Conservation (phyloP, 495 filamentous ascomycete species). For the Penicillium waksmanii region DNA sequence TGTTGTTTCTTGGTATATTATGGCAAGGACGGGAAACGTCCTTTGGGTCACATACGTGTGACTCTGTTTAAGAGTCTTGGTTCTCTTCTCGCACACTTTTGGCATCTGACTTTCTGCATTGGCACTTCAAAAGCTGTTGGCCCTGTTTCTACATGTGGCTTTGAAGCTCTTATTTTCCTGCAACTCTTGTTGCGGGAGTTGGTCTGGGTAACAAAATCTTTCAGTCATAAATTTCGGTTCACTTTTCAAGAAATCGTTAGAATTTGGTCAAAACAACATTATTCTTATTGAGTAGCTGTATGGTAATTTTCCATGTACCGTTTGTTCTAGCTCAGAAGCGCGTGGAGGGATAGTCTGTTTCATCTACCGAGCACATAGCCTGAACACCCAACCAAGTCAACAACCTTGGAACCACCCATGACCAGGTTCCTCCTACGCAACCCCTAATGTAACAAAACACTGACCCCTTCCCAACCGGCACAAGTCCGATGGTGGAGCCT, state of each 20-base stretch:
- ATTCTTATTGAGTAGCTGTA: too few species aligned
- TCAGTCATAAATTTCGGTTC: slow-evolving; percentile 5
- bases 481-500: slow-evolving; percentile 11
- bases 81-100: not conserved
- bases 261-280: not conserved
- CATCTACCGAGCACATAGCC: too few species aligned
- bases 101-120: slow-evolving; percentile 2
- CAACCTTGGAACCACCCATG: too few species aligned
- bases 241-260: not conserved
- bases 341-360: too few species aligned
- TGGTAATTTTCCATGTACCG: too few species aligned
- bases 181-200: not conserved
- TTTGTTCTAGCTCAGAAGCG: too few species aligned
- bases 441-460: not conserved
- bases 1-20: slow-evolving; percentile 3
- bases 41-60: slow-evolving; percentile 8
- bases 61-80: not conserved
- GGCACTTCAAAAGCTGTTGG: not conserved
- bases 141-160: not conserved
- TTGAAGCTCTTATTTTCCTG: not conserved
- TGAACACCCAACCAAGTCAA: too few species aligned
- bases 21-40: not conserved
- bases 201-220: not conserved
- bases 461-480: not conserved
- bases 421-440: not conserved